Evolutionary conservation across 1,284 basidiomycete species (phyloP).

Genomic region (Leccinum holopus): DNA sequence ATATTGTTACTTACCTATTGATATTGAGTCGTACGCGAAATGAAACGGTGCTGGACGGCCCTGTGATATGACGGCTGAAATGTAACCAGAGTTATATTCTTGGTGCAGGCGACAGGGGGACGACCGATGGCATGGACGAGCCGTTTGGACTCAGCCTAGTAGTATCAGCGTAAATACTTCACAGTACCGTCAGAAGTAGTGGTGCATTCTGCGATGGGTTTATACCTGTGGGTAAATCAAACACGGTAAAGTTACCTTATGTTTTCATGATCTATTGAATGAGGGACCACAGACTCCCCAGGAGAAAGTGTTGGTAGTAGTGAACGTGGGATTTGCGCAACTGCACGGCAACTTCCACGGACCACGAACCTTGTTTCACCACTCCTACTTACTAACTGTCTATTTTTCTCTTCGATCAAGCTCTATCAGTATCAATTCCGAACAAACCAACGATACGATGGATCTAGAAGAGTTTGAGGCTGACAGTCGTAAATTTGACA

Average conservation of each 20-base stretch:
- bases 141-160: neutral
- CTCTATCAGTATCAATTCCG: neutral
- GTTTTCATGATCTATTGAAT: neutral
- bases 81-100: neutral
- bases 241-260: neutral
- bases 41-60: neutral
- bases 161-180: neutral
- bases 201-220: neutral
- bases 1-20: neutral
- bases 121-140: neutral
- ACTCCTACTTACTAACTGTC: neutral
- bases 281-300: neutral
- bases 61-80: neutral
- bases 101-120: neutral
- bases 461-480: slow-evolving; percentile 35
- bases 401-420: neutral
- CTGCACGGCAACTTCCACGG: neutral
- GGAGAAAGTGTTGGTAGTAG: neutral
- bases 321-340: neutral
- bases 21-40: neutral
- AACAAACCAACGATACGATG: slow-evolving; percentile 15
- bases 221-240: neutral
- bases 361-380: neutral
- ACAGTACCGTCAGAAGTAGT: neutral
- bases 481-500: neutral